Percentiles rank a stretch among this genome's conserved stretches.
These are phyloP conservation scores for Biancaea sappan DNA, from an alignment of 306 rosid species.

Conservation along the genomic window DNA sequence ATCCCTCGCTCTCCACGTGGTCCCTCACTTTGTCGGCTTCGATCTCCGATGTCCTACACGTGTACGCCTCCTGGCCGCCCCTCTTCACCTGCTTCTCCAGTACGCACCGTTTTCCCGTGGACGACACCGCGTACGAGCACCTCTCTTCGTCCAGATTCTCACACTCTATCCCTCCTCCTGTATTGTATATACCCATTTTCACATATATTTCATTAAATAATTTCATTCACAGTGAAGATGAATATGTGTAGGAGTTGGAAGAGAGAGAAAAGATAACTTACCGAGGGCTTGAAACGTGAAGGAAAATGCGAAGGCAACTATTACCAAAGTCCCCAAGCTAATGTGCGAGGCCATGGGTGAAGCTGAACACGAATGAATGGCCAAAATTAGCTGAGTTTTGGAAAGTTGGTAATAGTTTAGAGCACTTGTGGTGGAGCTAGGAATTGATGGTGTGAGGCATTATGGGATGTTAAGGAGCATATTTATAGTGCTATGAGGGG, in stretches of 20 bases:
- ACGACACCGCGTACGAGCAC: slow-evolving; percentile 67
- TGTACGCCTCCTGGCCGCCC: slow-evolving; percentile 55
- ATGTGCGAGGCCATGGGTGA: slow-evolving; percentile 53
- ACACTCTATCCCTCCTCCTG: slow-evolving; percentile 42
- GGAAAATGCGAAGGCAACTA: slow-evolving; percentile 46
- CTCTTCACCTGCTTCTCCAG: slow-evolving; percentile 60
- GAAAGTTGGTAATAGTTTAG: not conserved
- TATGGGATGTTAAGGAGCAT: not conserved
- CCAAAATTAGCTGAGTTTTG: slow-evolving; percentile 23
- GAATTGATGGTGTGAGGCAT: slow-evolving; percentile 35
- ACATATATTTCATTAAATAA: no score
- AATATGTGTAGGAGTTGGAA: not conserved
- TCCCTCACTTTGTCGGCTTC: slow-evolving; percentile 53
- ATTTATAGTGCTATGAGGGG: slow-evolving; percentile 39
- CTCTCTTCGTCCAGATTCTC: slow-evolving; percentile 48
- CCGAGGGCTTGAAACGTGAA: slow-evolving; percentile 60
- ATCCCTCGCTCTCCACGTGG: slow-evolving; percentile 53
- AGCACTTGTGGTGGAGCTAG: not conserved
- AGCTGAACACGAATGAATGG: not conserved
- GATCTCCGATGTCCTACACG: slow-evolving; percentile 54
- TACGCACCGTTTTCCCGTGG: slow-evolving; percentile 57
- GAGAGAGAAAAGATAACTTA: slow-evolving; percentile 16
- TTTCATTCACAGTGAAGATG: no score
- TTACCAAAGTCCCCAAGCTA: slow-evolving; percentile 33
- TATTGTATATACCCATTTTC: no score